A percentile compares a stretch with the other conserved stretches of the same genome.
phyloP scores from a whole-genome alignment of 1,284 basidiomycete species.

The Pyrrhoderma noxium region DNA sequence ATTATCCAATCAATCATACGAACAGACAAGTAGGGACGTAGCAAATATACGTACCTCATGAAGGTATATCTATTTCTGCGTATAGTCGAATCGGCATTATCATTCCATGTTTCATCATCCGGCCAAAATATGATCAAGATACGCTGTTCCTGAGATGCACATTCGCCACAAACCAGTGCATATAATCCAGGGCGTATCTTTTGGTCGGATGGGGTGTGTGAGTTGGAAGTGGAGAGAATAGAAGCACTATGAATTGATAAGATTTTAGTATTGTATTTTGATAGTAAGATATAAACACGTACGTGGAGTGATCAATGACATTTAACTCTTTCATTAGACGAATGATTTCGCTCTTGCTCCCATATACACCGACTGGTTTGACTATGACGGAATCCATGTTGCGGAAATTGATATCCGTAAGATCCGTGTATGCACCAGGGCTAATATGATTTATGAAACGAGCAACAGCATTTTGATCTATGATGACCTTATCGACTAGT shows the following conservation, averaged over 20 bases:
- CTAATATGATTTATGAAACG: constrained; percentile 38
- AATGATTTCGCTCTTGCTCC: constrained; percentile 42
- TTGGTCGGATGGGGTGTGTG: constrained; percentile 22
- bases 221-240: constrained; percentile 23
- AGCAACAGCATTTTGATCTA: constrained; percentile 40
- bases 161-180: constrained; percentile 15
- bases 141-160: constrained; percentile 20
- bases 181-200: constrained; percentile 48
- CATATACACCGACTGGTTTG: constrained; percentile 50
- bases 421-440: constrained; percentile 41
- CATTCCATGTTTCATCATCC: constrained; percentile 52
- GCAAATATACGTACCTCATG: constrained; percentile 40
- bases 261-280: not conserved
- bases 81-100: constrained; percentile 37
- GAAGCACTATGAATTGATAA: constrained; percentile 19
- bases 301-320: constrained; percentile 34
- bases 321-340: constrained; percentile 32
- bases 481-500: constrained; percentile 53
- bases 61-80: constrained; percentile 50
- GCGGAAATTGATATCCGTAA: constrained; percentile 48
- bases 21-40: too few relatives aligned
- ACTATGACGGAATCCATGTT: constrained; percentile 36
- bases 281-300: constrained; percentile 19
- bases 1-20: too few relatives aligned
- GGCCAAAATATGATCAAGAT: constrained; percentile 55